Base-by-base conservation (phyloP, 495 filamentous ascomycete species). In the Penicillium antarcticum region DNA sequence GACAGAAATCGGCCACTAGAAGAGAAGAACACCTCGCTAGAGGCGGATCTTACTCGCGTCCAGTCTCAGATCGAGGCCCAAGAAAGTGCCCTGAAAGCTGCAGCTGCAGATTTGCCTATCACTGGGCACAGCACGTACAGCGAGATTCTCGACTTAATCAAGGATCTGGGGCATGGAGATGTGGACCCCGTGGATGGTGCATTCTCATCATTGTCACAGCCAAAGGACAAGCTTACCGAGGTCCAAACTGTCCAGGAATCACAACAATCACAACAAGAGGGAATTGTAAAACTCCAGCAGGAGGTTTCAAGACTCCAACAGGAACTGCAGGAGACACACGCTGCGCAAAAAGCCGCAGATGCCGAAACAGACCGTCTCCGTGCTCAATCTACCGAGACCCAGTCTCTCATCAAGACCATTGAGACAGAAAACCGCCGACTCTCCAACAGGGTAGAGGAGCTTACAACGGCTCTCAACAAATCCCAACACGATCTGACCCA, bases 381-480 rank as follows among this genome's bases (percentile, higher is more conserved):
- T 26, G 65, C 73, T 13, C 72, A 76, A 44, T 56, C 71, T 11
- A 47, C 65, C 18, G 77, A 79, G 62, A 57, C 71, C 0, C 71
- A 76, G 19, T 54, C 63, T 14, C 65, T 76, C 8, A 63, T 77
- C 32, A 67, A 73, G 41, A 71, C 73, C 17, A 70, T 78, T 13
- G 75, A 78, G 56, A 52, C 62, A 4, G 77, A 80, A 48, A 79
- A 79, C 48, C 66, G 66, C 7, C 67, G 66, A 10, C 66, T 79
- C 9, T 60, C 64, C 10, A 52, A 43, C 13, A 59, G 65, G 4
- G 60, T 64, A 8, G 62, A 70, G 6, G 71, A 75, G 18, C 54
- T 73, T 12, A 73, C 57, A 26, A 54, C 68, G 12, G 61, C 52
- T 14, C 58, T 76, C 23, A 61, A 63, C 50, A 68, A 72, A 26